Conservation (phyloP, 345 rosid species). For the Melastoma malabathricum region DNA sequence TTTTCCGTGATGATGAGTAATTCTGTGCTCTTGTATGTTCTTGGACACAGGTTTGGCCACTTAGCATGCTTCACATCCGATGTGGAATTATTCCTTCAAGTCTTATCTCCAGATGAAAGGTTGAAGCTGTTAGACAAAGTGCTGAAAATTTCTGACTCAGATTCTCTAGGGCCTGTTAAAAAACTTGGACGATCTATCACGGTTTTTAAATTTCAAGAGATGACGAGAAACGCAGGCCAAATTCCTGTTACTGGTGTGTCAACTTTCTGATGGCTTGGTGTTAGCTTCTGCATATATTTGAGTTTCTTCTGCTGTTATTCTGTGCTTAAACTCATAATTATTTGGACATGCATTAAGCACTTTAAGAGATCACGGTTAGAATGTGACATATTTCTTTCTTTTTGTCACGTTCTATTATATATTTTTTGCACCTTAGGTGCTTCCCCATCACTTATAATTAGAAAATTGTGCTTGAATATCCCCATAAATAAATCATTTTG, state of each 20-base stretch:
- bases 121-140: conserved; percentile 45
- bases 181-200: conserved; percentile 68
- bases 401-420: no score
- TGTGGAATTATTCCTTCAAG: conserved; percentile 56
- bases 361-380: no score
- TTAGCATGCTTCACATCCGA: conserved; percentile 80
- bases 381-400: no score
- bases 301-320: no score
- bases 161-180: conserved; percentile 32
- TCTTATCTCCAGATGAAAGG: conserved; percentile 45
- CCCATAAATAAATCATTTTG: no score
- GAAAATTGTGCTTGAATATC: no score
- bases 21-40: neutral
- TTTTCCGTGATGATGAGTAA: no score
- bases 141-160: conserved; percentile 21
- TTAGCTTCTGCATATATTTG: no score
- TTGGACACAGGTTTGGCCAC: conserved; percentile 75
- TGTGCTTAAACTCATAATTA: neutral
- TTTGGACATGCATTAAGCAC: no score
- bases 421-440: no score
- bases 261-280: no score
- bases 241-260: conserved; percentile 45
- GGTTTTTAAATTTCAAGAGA: conserved; percentile 50
- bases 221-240: conserved; percentile 38
- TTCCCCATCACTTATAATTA: no score